A percentile compares a stretch with the other conserved stretches of the same genome.
Evolutionary conservation across 2,329 filamentous ascomycete genomes (phyloP).

Genomic region (Pseudogymnoascus sp.): DNA sequence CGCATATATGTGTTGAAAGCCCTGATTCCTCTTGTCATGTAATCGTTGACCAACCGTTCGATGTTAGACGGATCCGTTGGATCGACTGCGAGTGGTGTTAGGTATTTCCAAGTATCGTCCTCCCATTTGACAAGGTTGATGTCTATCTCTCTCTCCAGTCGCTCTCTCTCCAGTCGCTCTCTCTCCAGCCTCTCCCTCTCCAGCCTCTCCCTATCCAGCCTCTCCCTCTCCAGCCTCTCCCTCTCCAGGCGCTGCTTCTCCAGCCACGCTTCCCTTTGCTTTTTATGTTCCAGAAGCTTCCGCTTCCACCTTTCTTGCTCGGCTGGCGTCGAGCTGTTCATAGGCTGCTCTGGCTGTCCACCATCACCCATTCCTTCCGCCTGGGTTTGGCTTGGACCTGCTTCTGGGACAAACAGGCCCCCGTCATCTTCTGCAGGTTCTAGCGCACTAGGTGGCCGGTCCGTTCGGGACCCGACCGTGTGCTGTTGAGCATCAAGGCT

Average conservation of each 20-base stretch:
- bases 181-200: conserved; percentile 1
- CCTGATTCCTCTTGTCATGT: background rate
- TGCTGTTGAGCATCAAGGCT: background rate
- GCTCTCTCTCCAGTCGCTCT: conserved; percentile 15
- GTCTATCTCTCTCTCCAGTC: conserved; percentile 12
- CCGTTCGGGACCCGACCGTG: background rate
- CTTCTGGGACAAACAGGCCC: background rate
- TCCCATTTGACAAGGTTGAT: background rate
- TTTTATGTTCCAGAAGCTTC: background rate
- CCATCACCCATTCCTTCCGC: background rate
- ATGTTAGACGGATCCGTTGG: background rate
- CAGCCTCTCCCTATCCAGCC: too few relatives aligned
- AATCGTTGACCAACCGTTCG: background rate
- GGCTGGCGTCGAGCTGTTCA: background rate
- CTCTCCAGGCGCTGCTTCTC: conserved; percentile 2
- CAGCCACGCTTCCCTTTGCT: background rate
- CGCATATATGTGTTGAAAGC: background rate
- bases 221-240: too few relatives aligned
- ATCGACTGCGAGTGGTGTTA: conserved; percentile 1
- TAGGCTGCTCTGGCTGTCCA: background rate
- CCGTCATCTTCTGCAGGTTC: background rate
- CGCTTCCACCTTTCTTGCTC: background rate
- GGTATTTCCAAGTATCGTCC: background rate
- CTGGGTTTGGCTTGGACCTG: background rate
- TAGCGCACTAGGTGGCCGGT: background rate